These are phyloP conservation scores for Xerocomus spinulosus DNA, from an alignment of 768 basidiomycete genomes.

Conservation along the genomic window DNA sequence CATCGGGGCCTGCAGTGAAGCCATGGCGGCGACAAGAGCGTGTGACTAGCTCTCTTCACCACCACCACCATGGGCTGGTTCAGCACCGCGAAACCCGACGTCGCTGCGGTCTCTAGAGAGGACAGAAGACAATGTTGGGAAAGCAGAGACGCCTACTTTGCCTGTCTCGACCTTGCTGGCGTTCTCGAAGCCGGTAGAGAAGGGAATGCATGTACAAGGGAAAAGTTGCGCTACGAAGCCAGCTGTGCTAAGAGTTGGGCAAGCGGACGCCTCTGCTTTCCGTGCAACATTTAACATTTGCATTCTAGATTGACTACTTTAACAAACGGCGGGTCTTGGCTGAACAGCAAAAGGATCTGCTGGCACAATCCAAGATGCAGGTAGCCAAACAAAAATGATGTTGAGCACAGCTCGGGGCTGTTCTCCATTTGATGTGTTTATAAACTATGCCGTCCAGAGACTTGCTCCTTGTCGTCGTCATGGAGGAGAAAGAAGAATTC, in stretches of 20 bases:
- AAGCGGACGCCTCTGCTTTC: constrained; percentile 26
- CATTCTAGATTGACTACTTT: constrained; percentile 82
- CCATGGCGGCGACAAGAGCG: constrained; percentile 10
- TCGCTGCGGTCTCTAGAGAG: constrained; percentile 45
- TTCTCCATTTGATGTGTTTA: constrained; percentile 3
- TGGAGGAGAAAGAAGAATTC: not conserved
- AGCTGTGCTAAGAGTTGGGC: constrained; percentile 92
- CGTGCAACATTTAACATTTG: not conserved
- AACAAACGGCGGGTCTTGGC: constrained; percentile 84
- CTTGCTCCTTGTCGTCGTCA: not conserved
- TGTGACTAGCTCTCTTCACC: not conserved
- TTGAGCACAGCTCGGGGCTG: not conserved
- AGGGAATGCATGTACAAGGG: constrained; percentile 48
- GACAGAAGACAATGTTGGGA: constrained; percentile 86
- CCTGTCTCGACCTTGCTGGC: constrained; percentile 67
- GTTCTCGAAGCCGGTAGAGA: constrained; percentile 78
- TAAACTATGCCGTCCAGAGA: not conserved
- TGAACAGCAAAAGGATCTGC: constrained; percentile 70
- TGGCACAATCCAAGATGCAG: constrained; percentile 44
- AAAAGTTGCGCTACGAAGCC: constrained; percentile 58
- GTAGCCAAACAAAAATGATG: constrained; percentile 22
- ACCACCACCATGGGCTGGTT: constrained; percentile 33
- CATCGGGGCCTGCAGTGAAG: constrained; percentile 35
- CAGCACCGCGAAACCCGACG: constrained; percentile 34
- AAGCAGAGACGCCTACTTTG: constrained; percentile 75